Evolutionary conservation across 345 rosid species (phyloP).

Genomic region (Murraya paniculata): DNA sequence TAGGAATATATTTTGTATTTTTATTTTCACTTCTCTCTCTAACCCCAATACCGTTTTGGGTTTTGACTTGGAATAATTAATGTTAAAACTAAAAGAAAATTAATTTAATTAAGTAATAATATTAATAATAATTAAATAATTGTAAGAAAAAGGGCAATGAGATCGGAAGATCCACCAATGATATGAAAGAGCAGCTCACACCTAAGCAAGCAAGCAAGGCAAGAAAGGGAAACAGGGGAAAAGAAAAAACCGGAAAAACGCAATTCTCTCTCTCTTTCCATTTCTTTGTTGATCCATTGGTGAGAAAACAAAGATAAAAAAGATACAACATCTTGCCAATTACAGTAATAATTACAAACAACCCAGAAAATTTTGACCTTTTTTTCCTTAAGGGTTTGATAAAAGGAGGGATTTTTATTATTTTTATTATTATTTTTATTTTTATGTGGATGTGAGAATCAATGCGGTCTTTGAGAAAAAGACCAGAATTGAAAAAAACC

Average conservation of each 20-base stretch:
- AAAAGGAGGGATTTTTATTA: neutral
- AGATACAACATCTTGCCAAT: neutral
- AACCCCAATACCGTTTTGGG: conserved; percentile 49
- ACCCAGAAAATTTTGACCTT: conserved; percentile 9
- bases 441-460: conserved; percentile 29
- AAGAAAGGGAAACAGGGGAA: neutral
- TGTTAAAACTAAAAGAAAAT: neutral
- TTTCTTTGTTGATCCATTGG: conserved; percentile 24
- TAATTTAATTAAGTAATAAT: neutral
- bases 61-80: conserved; percentile 2
- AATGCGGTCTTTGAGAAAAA: conserved; percentile 62
- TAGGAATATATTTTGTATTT: neutral
- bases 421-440: neutral
- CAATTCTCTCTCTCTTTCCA: conserved; percentile 31
- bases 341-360: neutral
- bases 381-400: neutral
- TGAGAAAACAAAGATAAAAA: neutral
- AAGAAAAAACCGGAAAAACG: conserved; percentile 10
- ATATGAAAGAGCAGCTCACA: conserved; percentile 5
- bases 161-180: conserved; percentile 31
- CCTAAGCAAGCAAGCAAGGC: neutral
- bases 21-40: conserved; percentile 2
- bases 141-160: conserved; percentile 13
- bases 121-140: neutral
- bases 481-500: conserved; percentile 34